phyloP scores from a whole-genome alignment of 805 yeast species.

The Lipomyces spencermartinsiae region DNA sequence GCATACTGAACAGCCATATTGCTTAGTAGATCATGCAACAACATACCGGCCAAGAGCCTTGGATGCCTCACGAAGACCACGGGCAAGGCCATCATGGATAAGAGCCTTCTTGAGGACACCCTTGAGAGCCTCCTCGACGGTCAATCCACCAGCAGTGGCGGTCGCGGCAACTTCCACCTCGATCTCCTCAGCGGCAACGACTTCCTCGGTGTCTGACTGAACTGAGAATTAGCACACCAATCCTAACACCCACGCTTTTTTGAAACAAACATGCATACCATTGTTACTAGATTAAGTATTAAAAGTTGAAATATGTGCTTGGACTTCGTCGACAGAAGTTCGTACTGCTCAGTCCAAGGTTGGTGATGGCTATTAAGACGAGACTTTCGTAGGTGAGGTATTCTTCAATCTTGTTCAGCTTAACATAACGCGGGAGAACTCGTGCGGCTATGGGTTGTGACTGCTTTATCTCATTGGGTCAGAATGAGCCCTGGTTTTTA shows the following conservation, averaged over 20 bases:
- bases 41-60: conserved; percentile 85
- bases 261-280: conserved; percentile 33
- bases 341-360: conserved; percentile 46
- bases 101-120: conserved; percentile 97
- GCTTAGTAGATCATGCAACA: background rate
- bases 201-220: conserved; percentile 65
- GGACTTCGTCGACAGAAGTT: conserved; percentile 48
- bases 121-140: conserved; percentile 98
- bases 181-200: conserved; percentile 78
- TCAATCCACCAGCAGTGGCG: conserved; percentile 84
- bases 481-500: conserved; percentile 1
- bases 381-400: background rate
- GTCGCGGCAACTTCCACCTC: conserved; percentile 74
- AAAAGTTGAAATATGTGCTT: conserved; percentile 2
- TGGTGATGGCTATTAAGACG: conserved; percentile 19
- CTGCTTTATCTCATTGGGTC: conserved; percentile 5
- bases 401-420: background rate
- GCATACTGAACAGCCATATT: background rate
- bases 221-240: conserved; percentile 1
- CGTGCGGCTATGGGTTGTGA: conserved; percentile 16
- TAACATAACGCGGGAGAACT: background rate
- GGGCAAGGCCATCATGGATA: conserved; percentile 99
- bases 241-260: background rate
- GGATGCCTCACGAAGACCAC: conserved; percentile 99
- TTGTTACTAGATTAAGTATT: conserved; percentile 21